phyloP scores from a whole-genome alignment of 2,329 filamentous ascomycete species.

The Cercospora sp. region DNA sequence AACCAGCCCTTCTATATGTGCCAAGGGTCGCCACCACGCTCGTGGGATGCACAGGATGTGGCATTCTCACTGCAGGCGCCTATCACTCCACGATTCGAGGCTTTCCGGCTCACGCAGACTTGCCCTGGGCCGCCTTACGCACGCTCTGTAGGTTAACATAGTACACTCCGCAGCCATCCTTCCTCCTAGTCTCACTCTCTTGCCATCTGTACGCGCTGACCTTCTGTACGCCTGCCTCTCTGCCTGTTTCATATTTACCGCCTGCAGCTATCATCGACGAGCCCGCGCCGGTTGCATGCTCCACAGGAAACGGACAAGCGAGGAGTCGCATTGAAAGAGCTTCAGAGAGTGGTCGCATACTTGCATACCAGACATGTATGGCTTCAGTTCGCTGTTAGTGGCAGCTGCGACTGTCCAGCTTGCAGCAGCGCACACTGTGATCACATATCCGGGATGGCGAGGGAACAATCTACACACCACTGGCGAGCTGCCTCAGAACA shows the following conservation, averaged over 20 bases:
- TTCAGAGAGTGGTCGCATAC: not conserved
- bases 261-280: not conserved
- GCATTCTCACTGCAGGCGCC: slow-evolving; percentile 11
- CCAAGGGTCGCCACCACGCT: slow-evolving; percentile 10
- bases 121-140: not conserved
- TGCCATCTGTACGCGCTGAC: slow-evolving; percentile 5
- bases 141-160: slow-evolving; percentile 4
- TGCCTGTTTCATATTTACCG: slow-evolving; percentile 6
- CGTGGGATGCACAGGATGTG: slow-evolving; percentile 7
- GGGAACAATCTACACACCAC: slow-evolving; percentile 83
- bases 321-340: slow-evolving; percentile 3
- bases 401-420: slow-evolving; percentile 5
- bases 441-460: slow-evolving; percentile 83
- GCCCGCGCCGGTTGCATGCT: slow-evolving; percentile 1
- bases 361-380: not conserved
- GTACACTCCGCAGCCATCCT: slow-evolving; percentile 4
- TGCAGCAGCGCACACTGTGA: slow-evolving; percentile 68
- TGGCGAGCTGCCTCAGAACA: slow-evolving; percentile 49
- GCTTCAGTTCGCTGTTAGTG: not conserved
- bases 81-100: slow-evolving; percentile 2
- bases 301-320: slow-evolving; percentile 1
- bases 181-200: not conserved
- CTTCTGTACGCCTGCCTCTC: slow-evolving; percentile 1
- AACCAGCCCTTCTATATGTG: not conserved
- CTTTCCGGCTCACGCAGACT: not conserved